Conservation (phyloP, 768 basidiomycete genomes). For the Collybia mongolica region DNA sequence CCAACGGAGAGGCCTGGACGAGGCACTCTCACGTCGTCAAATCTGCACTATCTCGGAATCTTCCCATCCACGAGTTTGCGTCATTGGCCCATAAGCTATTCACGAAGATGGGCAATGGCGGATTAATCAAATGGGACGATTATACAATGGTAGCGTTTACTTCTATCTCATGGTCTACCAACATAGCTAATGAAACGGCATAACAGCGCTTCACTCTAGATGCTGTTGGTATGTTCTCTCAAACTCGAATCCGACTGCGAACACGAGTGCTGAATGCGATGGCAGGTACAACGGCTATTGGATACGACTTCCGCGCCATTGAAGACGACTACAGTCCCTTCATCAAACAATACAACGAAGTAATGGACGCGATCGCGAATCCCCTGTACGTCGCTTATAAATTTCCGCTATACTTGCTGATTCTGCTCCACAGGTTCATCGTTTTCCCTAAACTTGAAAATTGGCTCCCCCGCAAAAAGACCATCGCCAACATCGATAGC, state of each 20-base stretch:
- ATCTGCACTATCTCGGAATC: too few relatives aligned
- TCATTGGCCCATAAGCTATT: too few relatives aligned
- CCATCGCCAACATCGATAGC: slow-evolving; percentile 15
- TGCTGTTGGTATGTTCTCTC: neutral
- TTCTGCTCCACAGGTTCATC: too few relatives aligned
- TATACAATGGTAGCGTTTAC: slow-evolving; percentile 1
- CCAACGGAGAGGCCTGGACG: too few relatives aligned
- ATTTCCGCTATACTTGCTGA: slow-evolving; percentile 2
- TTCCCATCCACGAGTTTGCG: too few relatives aligned
- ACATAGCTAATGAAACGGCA: too few relatives aligned
- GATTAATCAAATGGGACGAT: slow-evolving; percentile 18
- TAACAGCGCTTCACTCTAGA: neutral
- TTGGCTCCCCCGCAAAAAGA: slow-evolving; percentile 13
- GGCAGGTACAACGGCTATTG: slow-evolving; percentile 18
- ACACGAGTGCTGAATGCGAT: neutral
- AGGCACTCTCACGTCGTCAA: too few relatives aligned
- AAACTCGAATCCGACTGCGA: neutral
- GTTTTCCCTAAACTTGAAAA: slow-evolving; percentile 6
- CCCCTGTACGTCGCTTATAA: slow-evolving; percentile 13
- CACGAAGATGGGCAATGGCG: slow-evolving; percentile 2
- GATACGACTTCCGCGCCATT: slow-evolving; percentile 22
- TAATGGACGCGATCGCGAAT: slow-evolving; percentile 21
- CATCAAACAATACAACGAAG: slow-evolving; percentile 16
- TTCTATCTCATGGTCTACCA: too few relatives aligned
- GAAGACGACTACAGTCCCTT: slow-evolving; percentile 15